Percentiles rank a stretch among this genome's conserved stretches.
These are phyloP conservation scores for Proliferodiscus dingleyae DNA, from an alignment of 2,329 filamentous ascomycete genomes.

Conservation along the genomic window DNA sequence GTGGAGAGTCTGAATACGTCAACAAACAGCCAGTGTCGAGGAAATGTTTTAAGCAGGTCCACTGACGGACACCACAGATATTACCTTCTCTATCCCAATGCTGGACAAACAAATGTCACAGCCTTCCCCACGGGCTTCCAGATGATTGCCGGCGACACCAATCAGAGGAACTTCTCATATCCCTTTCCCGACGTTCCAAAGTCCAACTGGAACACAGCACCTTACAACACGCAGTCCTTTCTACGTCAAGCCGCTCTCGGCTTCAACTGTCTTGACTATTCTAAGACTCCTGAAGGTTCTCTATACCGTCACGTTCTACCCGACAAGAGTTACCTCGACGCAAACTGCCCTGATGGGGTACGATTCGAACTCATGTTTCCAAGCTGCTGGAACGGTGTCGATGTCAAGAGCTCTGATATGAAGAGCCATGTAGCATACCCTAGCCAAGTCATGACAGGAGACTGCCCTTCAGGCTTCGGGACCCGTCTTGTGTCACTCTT, in stretches of 20 bases:
- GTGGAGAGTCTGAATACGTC: too few relatives aligned
- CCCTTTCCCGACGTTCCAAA: slow-evolving; percentile 63
- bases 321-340: slow-evolving; percentile 72
- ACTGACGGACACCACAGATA: slow-evolving; percentile 51
- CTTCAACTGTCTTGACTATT: slow-evolving; percentile 93
- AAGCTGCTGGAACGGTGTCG: slow-evolving; percentile 79
- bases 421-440: slow-evolving; percentile 73
- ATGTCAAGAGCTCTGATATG: slow-evolving; percentile 49
- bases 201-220: slow-evolving; percentile 58
- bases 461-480: slow-evolving; percentile 66
- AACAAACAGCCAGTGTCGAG: too few relatives aligned
- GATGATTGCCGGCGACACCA: slow-evolving; percentile 74
- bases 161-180: slow-evolving; percentile 62
- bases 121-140: slow-evolving; percentile 74
- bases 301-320: slow-evolving; percentile 80
- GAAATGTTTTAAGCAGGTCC: not conserved
- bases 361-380: slow-evolving; percentile 85
- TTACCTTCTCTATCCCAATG: slow-evolving; percentile 68
- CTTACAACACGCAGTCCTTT: slow-evolving; percentile 58
- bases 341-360: slow-evolving; percentile 75
- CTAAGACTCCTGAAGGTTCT: slow-evolving; percentile 45
- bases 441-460: slow-evolving; percentile 67
- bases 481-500: slow-evolving; percentile 69
- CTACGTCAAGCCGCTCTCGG: slow-evolving; percentile 78
- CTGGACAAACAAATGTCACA: slow-evolving; percentile 52